These are phyloP conservation scores for Bryoglossum gracile DNA, from an alignment of 495 filamentous ascomycete genomes.

Conservation along the genomic window DNA sequence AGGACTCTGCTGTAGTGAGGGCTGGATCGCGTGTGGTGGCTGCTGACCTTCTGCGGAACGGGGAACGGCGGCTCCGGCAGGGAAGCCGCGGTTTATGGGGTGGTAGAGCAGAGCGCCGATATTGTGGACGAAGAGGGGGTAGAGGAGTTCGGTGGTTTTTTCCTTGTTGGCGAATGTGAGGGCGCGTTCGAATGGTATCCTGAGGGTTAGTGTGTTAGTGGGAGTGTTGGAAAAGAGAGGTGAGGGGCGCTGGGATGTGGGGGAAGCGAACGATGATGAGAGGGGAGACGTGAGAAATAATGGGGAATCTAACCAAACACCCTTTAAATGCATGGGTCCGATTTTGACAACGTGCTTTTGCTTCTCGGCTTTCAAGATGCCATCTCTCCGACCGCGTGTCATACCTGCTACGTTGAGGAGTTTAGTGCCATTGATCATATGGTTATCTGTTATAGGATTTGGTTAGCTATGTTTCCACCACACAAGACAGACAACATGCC, in stretches of 20 bases:
- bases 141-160: constrained; percentile 91
- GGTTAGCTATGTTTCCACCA: background rate
- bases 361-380: constrained; percentile 97
- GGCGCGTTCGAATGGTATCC: constrained; percentile 95
- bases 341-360: constrained; percentile 96
- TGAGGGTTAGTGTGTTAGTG: constrained; percentile 31
- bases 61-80: too few relatives aligned
- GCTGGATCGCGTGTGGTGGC: too few relatives aligned
- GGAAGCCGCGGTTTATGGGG: constrained; percentile 57
- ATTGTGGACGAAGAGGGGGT: constrained; percentile 99
- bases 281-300: background rate
- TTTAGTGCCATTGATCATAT: constrained; percentile 99
- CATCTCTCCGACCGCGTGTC: constrained; percentile 92
- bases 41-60: too few relatives aligned
- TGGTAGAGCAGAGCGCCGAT: constrained; percentile 93
- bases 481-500: constrained; percentile 41
- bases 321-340: constrained; percentile 97
- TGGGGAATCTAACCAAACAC: constrained; percentile 74
- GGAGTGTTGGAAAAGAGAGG: background rate
- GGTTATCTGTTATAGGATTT: constrained; percentile 60
- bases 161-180: constrained; percentile 98
- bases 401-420: constrained; percentile 95
- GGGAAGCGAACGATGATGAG: background rate
- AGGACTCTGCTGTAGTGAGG: too few relatives aligned
- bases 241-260: background rate